Evolutionary conservation across 1,139 yeast species (phyloP).

Genomic region (Lodderomyces margitis): DNA sequence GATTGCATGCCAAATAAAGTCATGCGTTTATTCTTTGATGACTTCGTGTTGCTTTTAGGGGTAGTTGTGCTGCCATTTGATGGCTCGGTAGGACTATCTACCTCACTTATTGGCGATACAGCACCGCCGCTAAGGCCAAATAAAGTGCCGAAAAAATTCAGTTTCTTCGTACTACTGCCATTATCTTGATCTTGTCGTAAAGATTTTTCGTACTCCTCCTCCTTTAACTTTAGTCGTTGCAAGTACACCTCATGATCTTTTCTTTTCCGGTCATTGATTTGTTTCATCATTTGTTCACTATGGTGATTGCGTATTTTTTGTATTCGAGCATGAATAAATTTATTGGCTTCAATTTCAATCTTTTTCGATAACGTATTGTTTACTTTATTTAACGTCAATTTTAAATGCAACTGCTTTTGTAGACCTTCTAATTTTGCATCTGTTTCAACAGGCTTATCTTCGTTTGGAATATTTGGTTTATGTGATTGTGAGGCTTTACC

Average conservation of each 20-base stretch:
- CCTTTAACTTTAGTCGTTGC: constrained; percentile 35
- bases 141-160: constrained; percentile 11
- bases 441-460: constrained; percentile 5
- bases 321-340: constrained; percentile 40
- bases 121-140: constrained; percentile 10
- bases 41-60: neutral
- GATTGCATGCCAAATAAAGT: constrained; percentile 4
- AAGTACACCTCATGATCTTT: constrained; percentile 42
- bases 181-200: constrained; percentile 8
- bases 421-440: constrained; percentile 8
- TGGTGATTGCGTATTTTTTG: constrained; percentile 40
- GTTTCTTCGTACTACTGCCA: constrained; percentile 5
- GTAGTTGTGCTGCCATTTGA: neutral
- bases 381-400: constrained; percentile 20
- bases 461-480: constrained; percentile 5
- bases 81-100: neutral
- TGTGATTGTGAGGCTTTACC: constrained; percentile 8
- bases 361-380: constrained; percentile 26
- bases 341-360: constrained; percentile 39
- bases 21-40: neutral
- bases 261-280: constrained; percentile 41
- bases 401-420: constrained; percentile 11
- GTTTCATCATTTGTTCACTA: constrained; percentile 36
- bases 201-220: constrained; percentile 37
- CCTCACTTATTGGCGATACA: constrained; percentile 1